phyloP scores from a whole-genome alignment of 768 basidiomycete genomes.

The Agrocybe praecox region DNA sequence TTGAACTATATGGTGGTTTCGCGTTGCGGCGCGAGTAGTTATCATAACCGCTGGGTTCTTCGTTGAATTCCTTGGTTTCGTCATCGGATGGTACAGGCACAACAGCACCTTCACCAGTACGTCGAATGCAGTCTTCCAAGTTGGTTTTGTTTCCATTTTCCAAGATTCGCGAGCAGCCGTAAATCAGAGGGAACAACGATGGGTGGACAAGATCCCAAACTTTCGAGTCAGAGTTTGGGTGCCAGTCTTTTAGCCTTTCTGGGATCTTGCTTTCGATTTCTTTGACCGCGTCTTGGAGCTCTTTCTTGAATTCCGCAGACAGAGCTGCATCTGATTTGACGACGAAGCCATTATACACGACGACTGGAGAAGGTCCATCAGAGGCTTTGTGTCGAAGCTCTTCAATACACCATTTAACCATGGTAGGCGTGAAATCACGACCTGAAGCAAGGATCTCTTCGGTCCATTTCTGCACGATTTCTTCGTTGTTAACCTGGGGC shows the following conservation, averaged over 20 bases:
- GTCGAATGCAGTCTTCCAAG: slow-evolving; percentile 23
- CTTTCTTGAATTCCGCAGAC: slow-evolving; percentile 19
- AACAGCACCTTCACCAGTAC: slow-evolving; percentile 24
- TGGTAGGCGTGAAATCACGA: slow-evolving; percentile 22
- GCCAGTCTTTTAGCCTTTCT: slow-evolving; percentile 43
- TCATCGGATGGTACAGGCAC: slow-evolving; percentile 10
- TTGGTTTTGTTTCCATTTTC: slow-evolving; percentile 15
- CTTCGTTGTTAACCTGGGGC: slow-evolving; percentile 21
- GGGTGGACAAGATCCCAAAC: slow-evolving; percentile 51
- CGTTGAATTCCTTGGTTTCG: neutral
- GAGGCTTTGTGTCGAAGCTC: slow-evolving; percentile 28
- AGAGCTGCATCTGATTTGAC: slow-evolving; percentile 36
- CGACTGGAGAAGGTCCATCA: slow-evolving; percentile 10
- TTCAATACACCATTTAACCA: slow-evolving; percentile 26
- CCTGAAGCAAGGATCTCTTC: slow-evolving; percentile 17
- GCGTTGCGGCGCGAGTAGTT: neutral
- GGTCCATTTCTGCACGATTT: slow-evolving; percentile 27
- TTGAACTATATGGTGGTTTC: slow-evolving; percentile 22
- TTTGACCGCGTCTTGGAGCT: slow-evolving; percentile 25
- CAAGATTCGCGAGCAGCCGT: slow-evolving; percentile 30
- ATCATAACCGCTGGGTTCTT: neutral
- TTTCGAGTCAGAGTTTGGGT: slow-evolving; percentile 42
- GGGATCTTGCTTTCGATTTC: slow-evolving; percentile 36
- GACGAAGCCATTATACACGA: slow-evolving; percentile 28
- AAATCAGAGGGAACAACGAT: slow-evolving; percentile 41